phyloP scores from a whole-genome alignment of 768 basidiomycete genomes.

The Kwoniella shandongensis region DNA sequence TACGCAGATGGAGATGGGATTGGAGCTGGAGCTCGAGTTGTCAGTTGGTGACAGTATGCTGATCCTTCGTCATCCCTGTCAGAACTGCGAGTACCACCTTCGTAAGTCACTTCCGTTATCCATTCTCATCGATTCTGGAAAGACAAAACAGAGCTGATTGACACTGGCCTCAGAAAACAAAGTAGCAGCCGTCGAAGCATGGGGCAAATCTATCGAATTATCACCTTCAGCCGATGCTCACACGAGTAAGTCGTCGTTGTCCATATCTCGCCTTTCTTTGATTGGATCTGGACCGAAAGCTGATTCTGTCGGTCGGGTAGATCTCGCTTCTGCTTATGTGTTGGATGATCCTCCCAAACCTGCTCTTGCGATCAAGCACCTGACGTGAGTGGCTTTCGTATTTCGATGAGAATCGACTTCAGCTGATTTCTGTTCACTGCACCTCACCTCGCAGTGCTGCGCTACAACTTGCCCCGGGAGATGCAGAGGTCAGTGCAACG shows the following conservation, averaged over 20 bases:
- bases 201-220: conserved; percentile 44
- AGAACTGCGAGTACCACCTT: conserved; percentile 51
- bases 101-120: conserved; percentile 9
- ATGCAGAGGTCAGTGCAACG: conserved; percentile 46
- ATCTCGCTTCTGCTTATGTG: conserved; percentile 54
- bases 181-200: conserved; percentile 44
- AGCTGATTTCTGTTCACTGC: too few species aligned
- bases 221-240: conserved; percentile 52
- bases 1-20: too few species aligned
- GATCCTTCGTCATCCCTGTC: background rate
- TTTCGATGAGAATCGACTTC: background rate
- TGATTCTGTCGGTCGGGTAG: conserved; percentile 15
- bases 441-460: too few species aligned
- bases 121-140: background rate
- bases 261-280: too few species aligned
- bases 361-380: conserved; percentile 53
- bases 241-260: conserved; percentile 50
- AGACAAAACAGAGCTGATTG: background rate
- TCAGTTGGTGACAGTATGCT: too few species aligned
- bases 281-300: background rate
- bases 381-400: conserved; percentile 38
- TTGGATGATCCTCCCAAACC: conserved; percentile 52
- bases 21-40: too few species aligned
- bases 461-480: conserved; percentile 47
- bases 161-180: conserved; percentile 37